These are phyloP conservation scores for Berkeleyomyces rouxiae DNA, from an alignment of 2,329 filamentous ascomycete species.

Conservation along the genomic window DNA sequence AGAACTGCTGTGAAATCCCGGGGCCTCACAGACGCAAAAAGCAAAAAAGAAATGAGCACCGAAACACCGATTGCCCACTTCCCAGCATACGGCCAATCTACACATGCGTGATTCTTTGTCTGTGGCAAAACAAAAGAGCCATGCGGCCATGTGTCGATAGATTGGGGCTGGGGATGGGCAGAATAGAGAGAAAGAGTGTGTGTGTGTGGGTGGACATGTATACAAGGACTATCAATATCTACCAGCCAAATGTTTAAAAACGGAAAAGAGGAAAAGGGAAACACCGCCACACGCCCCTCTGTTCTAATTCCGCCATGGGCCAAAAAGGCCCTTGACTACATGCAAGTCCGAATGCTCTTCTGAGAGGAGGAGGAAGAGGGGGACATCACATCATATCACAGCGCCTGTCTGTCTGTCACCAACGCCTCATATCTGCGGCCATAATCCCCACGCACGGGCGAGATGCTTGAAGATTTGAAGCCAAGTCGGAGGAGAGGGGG, in stretches of 20 bases:
- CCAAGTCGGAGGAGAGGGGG: background rate
- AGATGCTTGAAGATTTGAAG: background rate
- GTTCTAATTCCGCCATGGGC: background rate
- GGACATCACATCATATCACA: background rate
- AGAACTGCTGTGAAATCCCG: too few relatives aligned
- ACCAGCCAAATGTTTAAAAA: too few relatives aligned
- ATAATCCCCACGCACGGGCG: background rate
- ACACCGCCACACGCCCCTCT: background rate
- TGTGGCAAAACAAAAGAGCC: too few relatives aligned
- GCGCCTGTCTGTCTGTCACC: background rate
- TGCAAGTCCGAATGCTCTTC: background rate
- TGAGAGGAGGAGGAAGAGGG: too few relatives aligned
- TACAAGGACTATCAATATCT: too few relatives aligned
- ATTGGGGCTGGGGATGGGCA: too few relatives aligned
- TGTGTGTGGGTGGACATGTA: background rate
- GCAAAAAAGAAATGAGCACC: background rate
- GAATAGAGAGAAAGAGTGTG: background rate
- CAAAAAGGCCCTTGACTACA: background rate
- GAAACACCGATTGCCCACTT: background rate
- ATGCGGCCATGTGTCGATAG: too few relatives aligned
- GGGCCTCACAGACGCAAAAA: background rate
- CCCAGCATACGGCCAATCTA: too few relatives aligned
- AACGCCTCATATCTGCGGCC: background rate
- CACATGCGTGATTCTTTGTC: too few relatives aligned
- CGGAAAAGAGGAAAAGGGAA: background rate